Evolutionary conservation across 140 eudicot species (phyloP).

Genomic region (Senecio squalidus): DNA sequence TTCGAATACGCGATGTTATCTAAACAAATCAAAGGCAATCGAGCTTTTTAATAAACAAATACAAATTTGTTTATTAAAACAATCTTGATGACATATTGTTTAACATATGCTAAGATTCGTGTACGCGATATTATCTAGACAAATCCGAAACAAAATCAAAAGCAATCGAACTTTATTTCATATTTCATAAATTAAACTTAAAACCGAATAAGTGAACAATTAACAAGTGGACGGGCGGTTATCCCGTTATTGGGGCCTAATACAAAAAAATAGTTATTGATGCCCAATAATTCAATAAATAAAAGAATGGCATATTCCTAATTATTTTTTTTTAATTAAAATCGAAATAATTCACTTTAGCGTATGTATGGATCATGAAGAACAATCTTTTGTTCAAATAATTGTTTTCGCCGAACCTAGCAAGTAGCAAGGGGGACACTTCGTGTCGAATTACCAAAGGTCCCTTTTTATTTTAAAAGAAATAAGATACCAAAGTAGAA

Average conservation of each 20-base stretch:
- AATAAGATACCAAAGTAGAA: not conserved
- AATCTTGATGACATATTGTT: no score
- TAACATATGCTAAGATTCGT: no score
- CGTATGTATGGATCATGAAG: conserved; percentile 2
- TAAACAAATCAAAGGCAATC: no score
- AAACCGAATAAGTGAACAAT: not conserved
- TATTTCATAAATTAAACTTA: not conserved
- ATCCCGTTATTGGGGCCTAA: conserved; percentile 3
- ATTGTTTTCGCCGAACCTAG: conserved; percentile 1
- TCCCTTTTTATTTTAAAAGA: not conserved
- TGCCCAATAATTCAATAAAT: conserved; percentile 1
- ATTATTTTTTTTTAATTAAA: conserved; percentile 1
- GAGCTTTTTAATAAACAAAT: no score
- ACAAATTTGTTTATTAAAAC: no score
- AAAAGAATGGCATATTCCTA: conserved; percentile 4
- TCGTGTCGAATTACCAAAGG: not conserved
- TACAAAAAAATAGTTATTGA: not conserved
- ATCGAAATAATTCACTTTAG: not conserved
- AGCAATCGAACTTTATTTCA: not conserved
- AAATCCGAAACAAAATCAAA: not conserved
- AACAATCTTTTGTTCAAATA: not conserved
- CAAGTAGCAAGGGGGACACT: not conserved
- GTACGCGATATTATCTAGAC: no score
- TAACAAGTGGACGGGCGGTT: conserved; percentile 17
- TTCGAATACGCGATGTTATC: no score